phyloP scores from a whole-genome alignment of 345 rosid species.

The Gossypium thurberi region DNA sequence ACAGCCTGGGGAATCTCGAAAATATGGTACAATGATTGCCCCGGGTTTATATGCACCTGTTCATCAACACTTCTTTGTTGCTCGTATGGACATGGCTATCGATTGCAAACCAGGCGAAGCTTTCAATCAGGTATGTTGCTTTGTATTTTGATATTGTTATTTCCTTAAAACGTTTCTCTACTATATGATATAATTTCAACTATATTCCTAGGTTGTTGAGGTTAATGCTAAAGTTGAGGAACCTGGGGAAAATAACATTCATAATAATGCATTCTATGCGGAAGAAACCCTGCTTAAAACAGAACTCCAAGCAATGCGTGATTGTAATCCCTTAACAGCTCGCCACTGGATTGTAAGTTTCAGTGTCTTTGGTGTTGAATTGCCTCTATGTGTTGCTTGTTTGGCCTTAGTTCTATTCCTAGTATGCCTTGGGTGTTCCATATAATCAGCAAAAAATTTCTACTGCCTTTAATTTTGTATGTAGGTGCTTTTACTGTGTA shows the following conservation, averaged over 20 bases:
- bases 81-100: slow-evolving; percentile 75
- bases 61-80: slow-evolving; percentile 76
- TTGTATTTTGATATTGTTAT: background rate
- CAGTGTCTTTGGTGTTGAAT: background rate
- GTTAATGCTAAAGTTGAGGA: slow-evolving; percentile 61
- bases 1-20: slow-evolving; percentile 59
- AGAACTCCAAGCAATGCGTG: slow-evolving; percentile 65
- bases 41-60: slow-evolving; percentile 75
- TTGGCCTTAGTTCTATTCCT: background rate
- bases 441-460: background rate
- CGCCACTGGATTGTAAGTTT: slow-evolving; percentile 79
- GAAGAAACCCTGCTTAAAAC: slow-evolving; percentile 53
- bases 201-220: slow-evolving; percentile 49
- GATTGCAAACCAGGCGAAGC: slow-evolving; percentile 73
- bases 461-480: background rate
- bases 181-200: background rate
- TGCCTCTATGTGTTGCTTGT: background rate
- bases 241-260: slow-evolving; percentile 61
- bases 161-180: background rate
- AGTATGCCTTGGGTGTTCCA: background rate
- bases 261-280: slow-evolving; percentile 67
- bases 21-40: slow-evolving; percentile 68
- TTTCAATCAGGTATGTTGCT: slow-evolving; percentile 43
- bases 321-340: slow-evolving; percentile 57
- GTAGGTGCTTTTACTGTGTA: background rate